Conservation (phyloP, 495 filamentous ascomycete species). For the Lentithecium fluviatile region DNA sequence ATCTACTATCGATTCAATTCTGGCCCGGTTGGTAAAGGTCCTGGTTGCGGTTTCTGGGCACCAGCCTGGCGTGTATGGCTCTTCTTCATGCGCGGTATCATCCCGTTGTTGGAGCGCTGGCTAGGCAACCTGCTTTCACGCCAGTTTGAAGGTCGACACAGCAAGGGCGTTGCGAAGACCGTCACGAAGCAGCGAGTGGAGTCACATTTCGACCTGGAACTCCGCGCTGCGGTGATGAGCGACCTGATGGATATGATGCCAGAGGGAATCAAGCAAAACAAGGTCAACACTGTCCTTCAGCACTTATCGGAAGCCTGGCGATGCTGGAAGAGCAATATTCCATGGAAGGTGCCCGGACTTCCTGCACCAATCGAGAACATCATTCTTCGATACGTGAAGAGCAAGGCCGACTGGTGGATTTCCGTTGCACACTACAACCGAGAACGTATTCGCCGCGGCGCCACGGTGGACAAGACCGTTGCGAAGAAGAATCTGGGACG, state of each 20-base stretch:
- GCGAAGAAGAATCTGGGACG: constrained; percentile 99
- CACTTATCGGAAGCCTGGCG: constrained; percentile 97
- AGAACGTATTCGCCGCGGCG: constrained; percentile 91
- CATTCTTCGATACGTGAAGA: constrained; percentile 96
- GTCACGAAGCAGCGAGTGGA: constrained; percentile 99
- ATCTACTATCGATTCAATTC: constrained; percentile 99
- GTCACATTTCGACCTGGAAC: constrained; percentile 96
- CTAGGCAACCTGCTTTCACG: constrained; percentile 93
- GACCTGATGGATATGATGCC: constrained; percentile 99
- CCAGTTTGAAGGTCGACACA: constrained; percentile 98
- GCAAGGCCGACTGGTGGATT: constrained; percentile 99
- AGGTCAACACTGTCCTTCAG: constrained; percentile 96
- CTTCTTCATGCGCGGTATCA: constrained; percentile 99
- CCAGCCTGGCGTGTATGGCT: constrained; percentile 99
- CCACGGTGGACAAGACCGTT: constrained; percentile 97
- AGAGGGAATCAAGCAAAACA: constrained; percentile 98
- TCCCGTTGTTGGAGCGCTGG: constrained; percentile 95
- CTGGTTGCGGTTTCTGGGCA: constrained; percentile 98
- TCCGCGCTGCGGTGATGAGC: constrained; percentile 97
- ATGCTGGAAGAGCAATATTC: constrained; percentile 99
- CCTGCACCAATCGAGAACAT: constrained; percentile 98
- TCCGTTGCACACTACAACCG: constrained; percentile 98
- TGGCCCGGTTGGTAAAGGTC: constrained; percentile 94
- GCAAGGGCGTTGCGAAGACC: constrained; percentile 98
- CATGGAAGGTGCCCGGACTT: constrained; percentile 96